Percentiles rank a stretch among this genome's conserved stretches.
These are phyloP conservation scores for Daphne laureola DNA, from an alignment of 441 rosid species.

Conservation along the genomic window DNA sequence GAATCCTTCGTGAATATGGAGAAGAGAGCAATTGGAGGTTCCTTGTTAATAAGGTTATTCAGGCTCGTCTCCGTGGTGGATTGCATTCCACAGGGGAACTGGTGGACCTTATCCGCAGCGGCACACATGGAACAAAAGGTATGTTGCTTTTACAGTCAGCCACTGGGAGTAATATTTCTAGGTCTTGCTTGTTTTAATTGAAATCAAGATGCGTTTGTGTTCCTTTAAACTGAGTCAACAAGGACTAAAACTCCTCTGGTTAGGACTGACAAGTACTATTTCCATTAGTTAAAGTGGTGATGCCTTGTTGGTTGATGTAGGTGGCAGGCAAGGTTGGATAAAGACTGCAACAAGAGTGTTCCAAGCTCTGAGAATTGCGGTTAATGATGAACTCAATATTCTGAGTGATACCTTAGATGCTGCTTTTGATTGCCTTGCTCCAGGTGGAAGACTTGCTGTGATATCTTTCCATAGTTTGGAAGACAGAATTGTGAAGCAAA, in stretches of 20 bases:
- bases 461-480: conserved; percentile 96
- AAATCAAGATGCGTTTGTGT: no score
- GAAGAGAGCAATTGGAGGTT: conserved; percentile 82
- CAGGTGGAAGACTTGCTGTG: conserved; percentile 89
- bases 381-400: conserved; percentile 81
- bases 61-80: conserved; percentile 63
- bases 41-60: conserved; percentile 64
- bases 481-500: conserved; percentile 85
- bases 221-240: no score
- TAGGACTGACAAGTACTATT: background rate
- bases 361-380: conserved; percentile 89
- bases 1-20: conserved; percentile 71
- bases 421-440: conserved; percentile 71
- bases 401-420: conserved; percentile 59
- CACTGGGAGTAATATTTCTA: no score
- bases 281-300: background rate
- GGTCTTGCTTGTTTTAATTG: background rate
- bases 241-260: no score
- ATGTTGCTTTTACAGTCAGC: conserved; percentile 6
- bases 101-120: conserved; percentile 51
- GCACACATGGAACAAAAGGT: conserved; percentile 48
- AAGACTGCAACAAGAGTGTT: conserved; percentile 95
- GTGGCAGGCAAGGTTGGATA: conserved; percentile 94
- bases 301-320: conserved; percentile 20
- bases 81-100: conserved; percentile 81